These are phyloP conservation scores for Raphanus hybrid DNA, from an alignment of 441 rosid species.

Conservation along the genomic window DNA sequence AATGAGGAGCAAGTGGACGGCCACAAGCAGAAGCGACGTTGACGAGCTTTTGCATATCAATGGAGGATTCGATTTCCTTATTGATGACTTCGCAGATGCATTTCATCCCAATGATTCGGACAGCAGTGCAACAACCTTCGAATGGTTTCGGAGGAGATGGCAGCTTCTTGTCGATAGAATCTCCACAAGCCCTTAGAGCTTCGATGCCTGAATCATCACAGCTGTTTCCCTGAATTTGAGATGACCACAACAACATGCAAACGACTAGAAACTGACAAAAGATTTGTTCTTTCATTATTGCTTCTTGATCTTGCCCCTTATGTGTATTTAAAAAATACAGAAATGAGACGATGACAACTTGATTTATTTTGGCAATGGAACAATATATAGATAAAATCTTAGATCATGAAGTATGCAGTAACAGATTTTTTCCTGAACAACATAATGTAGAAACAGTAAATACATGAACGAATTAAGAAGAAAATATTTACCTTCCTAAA, in stretches of 20 bases:
- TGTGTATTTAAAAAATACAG: not conserved
- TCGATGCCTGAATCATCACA: slow-evolving; percentile 13
- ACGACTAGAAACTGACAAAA: slow-evolving; percentile 19
- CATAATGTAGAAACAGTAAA: not conserved
- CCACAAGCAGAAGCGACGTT: slow-evolving; percentile 32
- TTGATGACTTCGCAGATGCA: slow-evolving; percentile 21
- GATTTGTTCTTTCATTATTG: slow-evolving; percentile 1
- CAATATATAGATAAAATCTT: not conserved
- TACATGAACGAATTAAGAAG: no score
- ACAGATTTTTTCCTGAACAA: no score
- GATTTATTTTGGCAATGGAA: not conserved
- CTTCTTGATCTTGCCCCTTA: not conserved
- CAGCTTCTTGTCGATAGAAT: slow-evolving; percentile 9
- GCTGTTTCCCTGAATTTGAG: not conserved
- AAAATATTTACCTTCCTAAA: no score
- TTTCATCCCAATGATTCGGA: slow-evolving; percentile 22
- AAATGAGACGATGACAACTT: not conserved
- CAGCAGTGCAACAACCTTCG: slow-evolving; percentile 31
- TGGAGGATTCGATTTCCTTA: not conserved
- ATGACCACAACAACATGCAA: slow-evolving; percentile 23
- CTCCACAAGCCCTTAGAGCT: not conserved
- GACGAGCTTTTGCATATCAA: slow-evolving; percentile 35
- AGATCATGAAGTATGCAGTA: not conserved
- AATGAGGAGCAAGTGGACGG: slow-evolving; percentile 29
- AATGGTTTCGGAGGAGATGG: slow-evolving; percentile 19